Base-by-base conservation (phyloP, 805 yeast genomes). In the Maudiozyma pseudohumilis region DNA sequence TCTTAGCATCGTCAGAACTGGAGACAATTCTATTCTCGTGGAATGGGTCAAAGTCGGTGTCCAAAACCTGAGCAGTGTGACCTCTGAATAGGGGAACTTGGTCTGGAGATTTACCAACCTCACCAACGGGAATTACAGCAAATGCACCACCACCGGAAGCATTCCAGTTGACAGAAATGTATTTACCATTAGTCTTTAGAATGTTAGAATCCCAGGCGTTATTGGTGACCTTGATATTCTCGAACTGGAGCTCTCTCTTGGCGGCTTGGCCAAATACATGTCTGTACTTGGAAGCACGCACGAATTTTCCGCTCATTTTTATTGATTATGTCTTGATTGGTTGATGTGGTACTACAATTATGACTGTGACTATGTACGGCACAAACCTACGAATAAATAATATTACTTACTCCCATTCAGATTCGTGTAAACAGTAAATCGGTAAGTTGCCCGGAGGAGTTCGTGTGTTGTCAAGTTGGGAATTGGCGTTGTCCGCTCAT, bases 121-220 rank as follows among this genome's bases (percentile, higher is more conserved):
- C 96, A 7, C 59, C 57, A 19, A 85, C 65, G 2, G 98, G 98
- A 42, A 92, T 77, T 10, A 94, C 83, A 1, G 95, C 96, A 66
- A 92, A 88, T 0, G 97, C 94, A 37, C 99, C 99, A 45, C 97
- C 97, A 29, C 97, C 97, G 9, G 94, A 80, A 23, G 96, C 70
- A 41, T 84, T 86, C 95, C 96, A 87, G 59, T 85, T 87, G 46
- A 87, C 80, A 1, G 95, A 71, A 29, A 92, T 61, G 53, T 75
- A 92, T 58, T 81, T 80, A 27, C 96, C 89, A 58, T 92, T 92
- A 46, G 83, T 74, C 61, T 86, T 77, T 47, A 92, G 72, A 46
- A 92, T 69, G 60, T 89, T 89, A 36, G 95, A 83, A 61, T 92
- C 99, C 84, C 95, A 92, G 1, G 97, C 98, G 55, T 87, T 88